These are phyloP conservation scores for Xanthoconium separans DNA, from an alignment of 1,284 basidiomycete genomes.

Conservation along the genomic window DNA sequence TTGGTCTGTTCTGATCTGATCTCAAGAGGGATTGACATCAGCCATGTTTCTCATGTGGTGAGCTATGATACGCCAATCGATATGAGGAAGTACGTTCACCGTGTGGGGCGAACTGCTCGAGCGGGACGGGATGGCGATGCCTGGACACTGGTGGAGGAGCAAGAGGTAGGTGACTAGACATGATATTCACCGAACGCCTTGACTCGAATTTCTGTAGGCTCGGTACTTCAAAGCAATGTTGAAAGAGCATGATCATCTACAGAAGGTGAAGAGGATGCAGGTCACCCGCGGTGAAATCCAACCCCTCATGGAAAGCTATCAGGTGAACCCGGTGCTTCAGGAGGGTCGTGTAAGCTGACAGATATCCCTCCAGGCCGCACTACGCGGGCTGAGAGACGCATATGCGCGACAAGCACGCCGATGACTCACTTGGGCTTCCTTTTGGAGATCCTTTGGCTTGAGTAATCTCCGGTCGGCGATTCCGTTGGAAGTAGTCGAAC, in stretches of 20 bases:
- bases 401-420: slow-evolving; percentile 27
- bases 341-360: slow-evolving; percentile 6
- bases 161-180: slow-evolving; percentile 62
- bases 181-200: background rate
- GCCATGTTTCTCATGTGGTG: slow-evolving; percentile 87
- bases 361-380: slow-evolving; percentile 32
- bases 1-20: slow-evolving; percentile 95
- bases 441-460: too few species aligned
- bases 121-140: slow-evolving; percentile 86
- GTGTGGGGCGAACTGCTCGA: slow-evolving; percentile 92
- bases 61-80: slow-evolving; percentile 96
- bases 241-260: slow-evolving; percentile 71
- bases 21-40: slow-evolving; percentile 95
- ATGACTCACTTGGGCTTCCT: background rate
- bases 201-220: slow-evolving; percentile 49
- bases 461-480: too few species aligned
- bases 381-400: slow-evolving; percentile 36
- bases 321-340: slow-evolving; percentile 41
- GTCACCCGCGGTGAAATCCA: slow-evolving; percentile 66
- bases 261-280: slow-evolving; percentile 70
- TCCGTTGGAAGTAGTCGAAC: too few species aligned
- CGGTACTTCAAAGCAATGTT: slow-evolving; percentile 88
- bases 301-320: slow-evolving; percentile 60
- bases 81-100: slow-evolving; percentile 96
- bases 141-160: slow-evolving; percentile 95